Base-by-base conservation (phyloP, 148 eudicot genomes). In the Persicaria tinctoria region DNA sequence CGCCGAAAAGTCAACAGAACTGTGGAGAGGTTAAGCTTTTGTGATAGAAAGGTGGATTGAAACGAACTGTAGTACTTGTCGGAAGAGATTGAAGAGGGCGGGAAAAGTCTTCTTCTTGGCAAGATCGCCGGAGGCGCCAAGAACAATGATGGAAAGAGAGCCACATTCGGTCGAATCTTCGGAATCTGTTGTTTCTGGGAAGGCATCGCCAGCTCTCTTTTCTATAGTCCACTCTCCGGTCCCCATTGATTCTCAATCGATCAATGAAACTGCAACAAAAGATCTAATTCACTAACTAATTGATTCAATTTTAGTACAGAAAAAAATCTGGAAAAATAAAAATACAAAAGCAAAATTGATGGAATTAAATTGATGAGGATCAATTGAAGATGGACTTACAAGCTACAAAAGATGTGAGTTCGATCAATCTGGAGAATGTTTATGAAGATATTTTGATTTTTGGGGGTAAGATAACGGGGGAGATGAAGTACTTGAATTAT, bases 61-160 rank as follows among this genome's bases (percentile, higher is more conserved):
- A 32, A 32, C 41, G 41, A 32, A 32, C 41, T 79, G 32, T 48
- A 93, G 32, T 48, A 93, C 98, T 97, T 95, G 93, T 9, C 98
- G 86, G 60, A 85, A 90, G 72, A 95, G 97, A 82, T 95, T 89
- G 82, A 87, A 95, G 10, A 95, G 86, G 17, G 98, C 98, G 9
- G 98, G 98, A 75, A 95, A 95, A 6, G 98, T 95, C 84, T 95
- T 95, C 84, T 95, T 95, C 90, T 90, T 95, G 38, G 98, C 98
- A 81, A 95, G 98, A 90, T 95, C 98, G 59, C 98, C 98, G 0
- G 98, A 95, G 82, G 98, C 98, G 53, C 98, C 98, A 8, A 95
- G 93, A 72, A 95, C 98, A 64, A 87, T 70, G 44, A 95, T 85
- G 8, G 92, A 90, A 46, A 95, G 91, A 50, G 89, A 84, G 6